These are phyloP conservation scores for Mycena venus DNA, from an alignment of 768 basidiomycete species.

Conservation along the genomic window DNA sequence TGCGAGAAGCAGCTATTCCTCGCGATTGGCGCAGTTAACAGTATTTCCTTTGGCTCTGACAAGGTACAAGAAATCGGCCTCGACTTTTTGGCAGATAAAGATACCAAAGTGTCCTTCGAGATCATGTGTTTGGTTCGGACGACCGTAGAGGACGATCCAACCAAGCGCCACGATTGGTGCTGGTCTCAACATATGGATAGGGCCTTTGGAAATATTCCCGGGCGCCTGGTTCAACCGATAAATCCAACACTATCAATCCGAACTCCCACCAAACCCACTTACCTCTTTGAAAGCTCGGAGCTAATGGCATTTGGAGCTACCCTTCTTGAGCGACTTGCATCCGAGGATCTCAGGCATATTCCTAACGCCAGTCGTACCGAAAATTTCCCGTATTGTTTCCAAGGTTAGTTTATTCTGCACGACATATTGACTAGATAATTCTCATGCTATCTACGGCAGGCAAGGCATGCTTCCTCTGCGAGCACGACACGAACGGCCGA, in stretches of 20 bases:
- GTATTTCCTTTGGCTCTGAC: neutral
- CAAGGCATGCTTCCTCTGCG: too few relatives aligned
- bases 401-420: too few relatives aligned
- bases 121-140: neutral
- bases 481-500: too few relatives aligned
- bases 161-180: neutral
- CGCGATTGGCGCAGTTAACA: neutral
- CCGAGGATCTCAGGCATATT: neutral
- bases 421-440: too few relatives aligned
- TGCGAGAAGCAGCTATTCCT: constrained; percentile 12
- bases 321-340: neutral
- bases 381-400: neutral
- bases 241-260: neutral
- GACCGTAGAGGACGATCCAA: neutral
- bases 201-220: neutral
- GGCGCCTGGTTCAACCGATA: neutral
- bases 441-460: too few relatives aligned
- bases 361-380: neutral
- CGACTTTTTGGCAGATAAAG: neutral
- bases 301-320: neutral
- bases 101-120: neutral
- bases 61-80: neutral
- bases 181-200: neutral
- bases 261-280: neutral
- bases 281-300: neutral